A percentile compares a stretch with the other conserved stretches of the same genome.
phyloP scores from a whole-genome alignment of 108 stramenopile species.

The Chaetoceros tenuissimus region DNA sequence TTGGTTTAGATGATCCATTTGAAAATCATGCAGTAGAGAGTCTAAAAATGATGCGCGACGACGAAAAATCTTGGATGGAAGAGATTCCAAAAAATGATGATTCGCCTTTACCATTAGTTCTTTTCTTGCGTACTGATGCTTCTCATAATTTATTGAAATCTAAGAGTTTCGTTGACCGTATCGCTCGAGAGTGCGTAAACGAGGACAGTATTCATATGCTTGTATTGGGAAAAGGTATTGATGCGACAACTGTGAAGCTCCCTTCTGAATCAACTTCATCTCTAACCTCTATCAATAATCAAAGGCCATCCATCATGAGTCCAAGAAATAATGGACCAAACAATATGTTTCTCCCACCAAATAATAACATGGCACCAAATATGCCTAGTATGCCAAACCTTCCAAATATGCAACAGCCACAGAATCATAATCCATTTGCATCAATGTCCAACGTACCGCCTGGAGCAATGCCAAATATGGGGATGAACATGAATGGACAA shows the following conservation, averaged over 20 bases:
- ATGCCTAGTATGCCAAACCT: constrained; percentile 5
- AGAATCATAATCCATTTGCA: constrained; percentile 20
- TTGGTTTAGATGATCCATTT: constrained; percentile 71
- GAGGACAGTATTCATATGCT: constrained; percentile 61
- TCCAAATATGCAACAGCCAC: constrained; percentile 9
- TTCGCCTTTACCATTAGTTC: constrained; percentile 38
- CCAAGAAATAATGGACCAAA: not conserved
- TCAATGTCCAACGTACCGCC: constrained; percentile 35
- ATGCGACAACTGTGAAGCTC: constrained; percentile 43
- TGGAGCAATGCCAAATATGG: constrained; percentile 18
- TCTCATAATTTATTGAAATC: constrained; percentile 62
- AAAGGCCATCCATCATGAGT: not conserved
- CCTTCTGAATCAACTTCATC: constrained; percentile 15
- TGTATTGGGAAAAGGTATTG: constrained; percentile 71
- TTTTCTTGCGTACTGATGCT: constrained; percentile 68
- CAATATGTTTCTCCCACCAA: not conserved
- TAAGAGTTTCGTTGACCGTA: constrained; percentile 64
- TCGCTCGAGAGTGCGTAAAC: constrained; percentile 63
- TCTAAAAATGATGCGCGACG: constrained; percentile 46
- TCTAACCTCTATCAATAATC: not conserved
- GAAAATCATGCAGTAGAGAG: constrained; percentile 69
- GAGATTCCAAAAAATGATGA: constrained; percentile 5
- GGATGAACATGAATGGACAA: constrained; percentile 13
- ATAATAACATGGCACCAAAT: not conserved
- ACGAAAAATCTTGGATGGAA: constrained; percentile 33